These are phyloP conservation scores for Musa beccarii DNA, from an alignment of 176 grass and related monocot genomes.

Conservation along the genomic window DNA sequence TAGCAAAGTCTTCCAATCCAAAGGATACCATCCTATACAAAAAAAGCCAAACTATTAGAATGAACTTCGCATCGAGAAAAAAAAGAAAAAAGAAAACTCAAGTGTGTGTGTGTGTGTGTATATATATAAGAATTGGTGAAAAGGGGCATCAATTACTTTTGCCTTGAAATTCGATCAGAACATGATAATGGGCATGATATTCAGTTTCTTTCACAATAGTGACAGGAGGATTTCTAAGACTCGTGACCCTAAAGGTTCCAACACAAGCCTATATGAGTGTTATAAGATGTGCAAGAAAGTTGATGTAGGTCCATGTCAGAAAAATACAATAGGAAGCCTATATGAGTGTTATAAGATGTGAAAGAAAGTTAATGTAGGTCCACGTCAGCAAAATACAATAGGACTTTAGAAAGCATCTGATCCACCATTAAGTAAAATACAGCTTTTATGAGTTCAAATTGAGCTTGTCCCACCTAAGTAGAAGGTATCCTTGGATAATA, in stretches of 20 bases:
- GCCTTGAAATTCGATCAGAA: background rate
- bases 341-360: too few species aligned
- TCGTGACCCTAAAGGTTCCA: too few species aligned
- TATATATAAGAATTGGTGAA: background rate
- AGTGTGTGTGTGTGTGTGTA: background rate
- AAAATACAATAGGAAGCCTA: too few species aligned
- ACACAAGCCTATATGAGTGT: too few species aligned
- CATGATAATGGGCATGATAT: background rate
- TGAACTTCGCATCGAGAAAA: background rate
- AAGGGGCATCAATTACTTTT: background rate
- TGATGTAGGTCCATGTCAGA: too few species aligned
- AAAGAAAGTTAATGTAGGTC: too few species aligned
- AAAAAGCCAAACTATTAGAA: constrained; percentile 29
- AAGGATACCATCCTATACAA: constrained; percentile 82
- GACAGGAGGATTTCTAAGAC: background rate
- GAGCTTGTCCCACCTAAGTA: too few species aligned
- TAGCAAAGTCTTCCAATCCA: constrained; percentile 89
- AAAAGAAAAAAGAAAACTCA: background rate
- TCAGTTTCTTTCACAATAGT: background rate
- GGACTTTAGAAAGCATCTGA: too few species aligned
- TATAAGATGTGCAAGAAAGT: too few species aligned
- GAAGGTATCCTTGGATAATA: background rate
- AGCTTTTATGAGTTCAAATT: too few species aligned
- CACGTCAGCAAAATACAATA: too few species aligned
- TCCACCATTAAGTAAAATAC: too few species aligned